Evolutionary conservation across 306 rosid species (phyloP).

Genomic region (Cajanus cajan): DNA sequence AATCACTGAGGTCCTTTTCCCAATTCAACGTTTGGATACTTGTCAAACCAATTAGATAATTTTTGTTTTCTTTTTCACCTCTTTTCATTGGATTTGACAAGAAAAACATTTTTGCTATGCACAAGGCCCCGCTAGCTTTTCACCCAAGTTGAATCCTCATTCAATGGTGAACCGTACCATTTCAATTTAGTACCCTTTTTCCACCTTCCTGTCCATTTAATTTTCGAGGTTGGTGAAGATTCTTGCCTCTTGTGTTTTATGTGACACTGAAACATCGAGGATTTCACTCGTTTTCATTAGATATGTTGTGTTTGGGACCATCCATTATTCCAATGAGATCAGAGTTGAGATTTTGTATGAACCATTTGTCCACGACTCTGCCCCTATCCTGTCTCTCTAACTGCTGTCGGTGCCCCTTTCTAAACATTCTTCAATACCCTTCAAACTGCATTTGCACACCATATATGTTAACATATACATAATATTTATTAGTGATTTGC

Average conservation of each 20-base stretch:
- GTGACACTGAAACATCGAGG: conserved; percentile 17
- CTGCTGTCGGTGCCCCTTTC: conserved; percentile 38
- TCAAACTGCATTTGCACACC: background rate
- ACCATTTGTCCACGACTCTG: conserved; percentile 34
- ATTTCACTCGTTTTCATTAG: conserved; percentile 21
- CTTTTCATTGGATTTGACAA: background rate
- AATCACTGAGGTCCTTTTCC: conserved; percentile 22
- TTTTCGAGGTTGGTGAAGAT: conserved; percentile 31
- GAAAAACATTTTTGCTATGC: conserved; percentile 27
- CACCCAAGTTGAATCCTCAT: conserved; percentile 26
- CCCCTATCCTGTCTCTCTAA: conserved; percentile 32
- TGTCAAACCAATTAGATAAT: background rate
- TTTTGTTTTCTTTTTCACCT: background rate
- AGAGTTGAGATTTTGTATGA: conserved; percentile 1
- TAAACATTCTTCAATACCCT: background rate
- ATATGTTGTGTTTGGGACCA: conserved; percentile 32
- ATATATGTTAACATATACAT: background rate
- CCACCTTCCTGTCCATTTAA: conserved; percentile 4
- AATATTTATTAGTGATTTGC: background rate
- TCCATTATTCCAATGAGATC: conserved; percentile 5
- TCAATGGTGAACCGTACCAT: background rate
- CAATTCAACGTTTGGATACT: conserved; percentile 4
- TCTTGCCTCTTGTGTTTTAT: conserved; percentile 23
- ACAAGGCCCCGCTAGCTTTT: conserved; percentile 25
- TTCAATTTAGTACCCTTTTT: conserved; percentile 18